Evolutionary conservation across 2,329 filamentous ascomycete genomes (phyloP).

Genomic region (Colletotrichum somersetense): DNA sequence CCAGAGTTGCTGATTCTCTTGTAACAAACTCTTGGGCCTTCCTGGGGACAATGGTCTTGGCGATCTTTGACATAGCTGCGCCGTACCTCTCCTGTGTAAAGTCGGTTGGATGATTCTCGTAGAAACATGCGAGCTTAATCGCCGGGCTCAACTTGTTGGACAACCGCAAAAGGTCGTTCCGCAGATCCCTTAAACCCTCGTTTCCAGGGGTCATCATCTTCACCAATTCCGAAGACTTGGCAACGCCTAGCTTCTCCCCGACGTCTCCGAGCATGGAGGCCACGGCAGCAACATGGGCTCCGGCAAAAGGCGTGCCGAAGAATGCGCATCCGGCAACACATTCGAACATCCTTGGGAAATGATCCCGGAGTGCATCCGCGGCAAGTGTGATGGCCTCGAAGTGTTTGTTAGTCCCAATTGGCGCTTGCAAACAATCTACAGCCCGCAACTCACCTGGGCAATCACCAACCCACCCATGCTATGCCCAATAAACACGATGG

Average conservation of each 20-base stretch:
- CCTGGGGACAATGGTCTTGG: constrained; percentile 49
- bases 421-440: background rate
- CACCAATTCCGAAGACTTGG: constrained; percentile 53
- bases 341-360: constrained; percentile 56
- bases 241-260: constrained; percentile 50
- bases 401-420: background rate
- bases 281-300: constrained; percentile 52
- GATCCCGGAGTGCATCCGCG: constrained; percentile 50
- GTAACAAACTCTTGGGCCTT: constrained; percentile 55
- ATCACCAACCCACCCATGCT: constrained; percentile 60
- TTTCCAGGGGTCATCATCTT: constrained; percentile 57
- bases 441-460: constrained; percentile 52
- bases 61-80: constrained; percentile 51
- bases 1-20: constrained; percentile 55
- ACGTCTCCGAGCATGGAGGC: constrained; percentile 54
- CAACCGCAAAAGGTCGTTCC: constrained; percentile 55
- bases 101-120: constrained; percentile 55
- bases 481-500: constrained; percentile 58
- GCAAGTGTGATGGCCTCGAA: constrained; percentile 45
- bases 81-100: constrained; percentile 44
- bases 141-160: constrained; percentile 51
- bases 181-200: constrained; percentile 53
- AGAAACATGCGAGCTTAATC: constrained; percentile 56
- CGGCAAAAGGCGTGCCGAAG: constrained; percentile 58
- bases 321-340: constrained; percentile 55